Evolutionary conservation across 768 basidiomycete species (phyloP).

Genomic region (Collybiopsis confluens): DNA sequence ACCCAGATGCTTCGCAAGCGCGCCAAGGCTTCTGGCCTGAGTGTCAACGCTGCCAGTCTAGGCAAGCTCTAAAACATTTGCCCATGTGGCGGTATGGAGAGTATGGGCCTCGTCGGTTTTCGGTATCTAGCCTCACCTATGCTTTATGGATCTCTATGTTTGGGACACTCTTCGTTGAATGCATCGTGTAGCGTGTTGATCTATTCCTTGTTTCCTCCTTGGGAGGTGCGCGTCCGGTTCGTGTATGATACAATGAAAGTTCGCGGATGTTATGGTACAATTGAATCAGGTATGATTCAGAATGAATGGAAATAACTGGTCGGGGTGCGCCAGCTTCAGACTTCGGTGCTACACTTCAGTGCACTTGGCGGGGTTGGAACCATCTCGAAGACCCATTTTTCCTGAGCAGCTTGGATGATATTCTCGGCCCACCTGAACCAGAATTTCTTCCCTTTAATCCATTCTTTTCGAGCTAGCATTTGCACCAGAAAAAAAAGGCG

Average conservation of each 20-base stretch:
- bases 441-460: not conserved
- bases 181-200: too few species aligned
- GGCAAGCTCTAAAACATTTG: conserved; percentile 54
- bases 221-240: too few species aligned
- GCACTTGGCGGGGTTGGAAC: too few species aligned
- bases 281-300: too few species aligned
- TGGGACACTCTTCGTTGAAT: too few species aligned
- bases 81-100: not conserved
- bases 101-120: not conserved
- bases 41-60: conserved; percentile 46
- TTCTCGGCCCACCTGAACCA: conserved; percentile 1
- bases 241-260: too few species aligned
- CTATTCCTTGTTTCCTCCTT: too few species aligned
- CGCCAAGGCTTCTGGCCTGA: conserved; percentile 85
- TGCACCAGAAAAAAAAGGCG: not conserved
- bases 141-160: not conserved
- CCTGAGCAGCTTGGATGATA: not conserved
- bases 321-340: too few species aligned
- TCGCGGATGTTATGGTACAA: too few species aligned
- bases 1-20: conserved; percentile 91
- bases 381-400: conserved; percentile 3
- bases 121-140: not conserved
- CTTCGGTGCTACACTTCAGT: too few species aligned
- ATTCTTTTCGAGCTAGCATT: conserved; percentile 1
- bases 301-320: too few species aligned